These are phyloP conservation scores for Aquilaria yunnanensis DNA, from an alignment of 345 rosid genomes.

Conservation along the genomic window DNA sequence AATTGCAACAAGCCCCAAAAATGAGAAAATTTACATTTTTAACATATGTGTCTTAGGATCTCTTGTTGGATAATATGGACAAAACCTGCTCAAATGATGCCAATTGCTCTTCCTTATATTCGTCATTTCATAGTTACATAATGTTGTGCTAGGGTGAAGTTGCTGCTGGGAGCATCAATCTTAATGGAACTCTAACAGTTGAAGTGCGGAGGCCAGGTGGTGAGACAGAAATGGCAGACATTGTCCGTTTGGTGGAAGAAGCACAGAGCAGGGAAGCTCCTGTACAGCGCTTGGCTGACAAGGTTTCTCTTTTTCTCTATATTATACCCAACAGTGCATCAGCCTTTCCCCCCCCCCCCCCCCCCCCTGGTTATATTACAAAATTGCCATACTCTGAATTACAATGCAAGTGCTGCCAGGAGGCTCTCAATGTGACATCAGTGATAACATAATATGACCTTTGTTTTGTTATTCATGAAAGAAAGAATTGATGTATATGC, in stretches of 20 bases:
- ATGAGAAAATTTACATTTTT: too few species aligned
- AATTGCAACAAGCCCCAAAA: too few species aligned
- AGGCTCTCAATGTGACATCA: too few species aligned
- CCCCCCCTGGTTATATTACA: too few species aligned
- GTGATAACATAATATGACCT: too few species aligned
- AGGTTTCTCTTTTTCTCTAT: constrained; percentile 41
- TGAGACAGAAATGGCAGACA: constrained; percentile 90
- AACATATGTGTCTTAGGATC: too few species aligned
- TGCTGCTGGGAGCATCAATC: constrained; percentile 91
- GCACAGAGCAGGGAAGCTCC: constrained; percentile 97
- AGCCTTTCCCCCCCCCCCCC: too few species aligned
- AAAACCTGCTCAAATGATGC: neutral
- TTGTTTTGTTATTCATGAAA: too few species aligned
- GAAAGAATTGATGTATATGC: neutral
- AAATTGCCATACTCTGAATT: too few species aligned
- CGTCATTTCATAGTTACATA: constrained; percentile 16
- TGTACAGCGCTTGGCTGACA: constrained; percentile 88
- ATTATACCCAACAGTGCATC: neutral
- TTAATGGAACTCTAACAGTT: constrained; percentile 86
- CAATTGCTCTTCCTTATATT: constrained; percentile 6
- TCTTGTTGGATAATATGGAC: too few species aligned
- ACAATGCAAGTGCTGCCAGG: too few species aligned
- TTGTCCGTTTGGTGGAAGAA: constrained; percentile 93
- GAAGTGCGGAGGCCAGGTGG: constrained; percentile 96
- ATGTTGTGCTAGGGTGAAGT: constrained; percentile 66